Evolutionary conservation across 2,329 filamentous ascomycete species (phyloP).

Genomic region (Stemphylium beticola): DNA sequence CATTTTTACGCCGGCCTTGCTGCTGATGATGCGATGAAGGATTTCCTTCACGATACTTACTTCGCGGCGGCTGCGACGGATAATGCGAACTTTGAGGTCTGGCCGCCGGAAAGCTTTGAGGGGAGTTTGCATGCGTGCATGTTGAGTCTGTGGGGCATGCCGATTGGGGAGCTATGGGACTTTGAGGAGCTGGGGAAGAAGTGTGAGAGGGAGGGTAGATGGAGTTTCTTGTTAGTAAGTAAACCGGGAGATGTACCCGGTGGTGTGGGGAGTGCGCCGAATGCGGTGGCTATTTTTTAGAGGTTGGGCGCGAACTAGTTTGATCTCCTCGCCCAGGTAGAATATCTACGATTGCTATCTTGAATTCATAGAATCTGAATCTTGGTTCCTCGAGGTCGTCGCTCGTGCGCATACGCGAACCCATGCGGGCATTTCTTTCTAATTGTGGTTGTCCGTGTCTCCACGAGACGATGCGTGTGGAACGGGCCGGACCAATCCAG

Average conservation of each 20-base stretch:
- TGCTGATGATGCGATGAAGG: slow-evolving; percentile 81
- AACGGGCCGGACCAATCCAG: too few species aligned
- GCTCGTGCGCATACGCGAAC: too few species aligned
- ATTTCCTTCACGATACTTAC: slow-evolving; percentile 78
- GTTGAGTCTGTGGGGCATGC: slow-evolving; percentile 41
- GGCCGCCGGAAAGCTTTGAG: slow-evolving; percentile 24
- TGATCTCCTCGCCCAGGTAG: too few species aligned
- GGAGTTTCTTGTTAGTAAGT: slow-evolving; percentile 63
- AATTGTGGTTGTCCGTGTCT: too few species aligned
- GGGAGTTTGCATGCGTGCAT: slow-evolving; percentile 30
- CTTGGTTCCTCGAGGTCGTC: too few species aligned
- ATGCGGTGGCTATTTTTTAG: slow-evolving; percentile 33
- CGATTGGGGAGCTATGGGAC: slow-evolving; percentile 47
- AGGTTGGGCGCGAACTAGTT: too few species aligned
- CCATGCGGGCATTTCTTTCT: too few species aligned
- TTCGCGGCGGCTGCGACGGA: slow-evolving; percentile 41
- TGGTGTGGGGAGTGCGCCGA: slow-evolving; percentile 38
- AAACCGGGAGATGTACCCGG: slow-evolving; percentile 49
- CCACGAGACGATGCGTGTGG: too few species aligned
- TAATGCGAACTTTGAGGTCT: slow-evolving; percentile 44
- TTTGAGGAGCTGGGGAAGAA: slow-evolving; percentile 37
- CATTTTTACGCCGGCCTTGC: slow-evolving; percentile 66
- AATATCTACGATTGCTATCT: too few species aligned
- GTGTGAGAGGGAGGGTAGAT: slow-evolving; percentile 37
- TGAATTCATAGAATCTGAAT: too few species aligned